Conservation (phyloP, 495 filamentous ascomycete genomes). For the Neurospora sp. region DNA sequence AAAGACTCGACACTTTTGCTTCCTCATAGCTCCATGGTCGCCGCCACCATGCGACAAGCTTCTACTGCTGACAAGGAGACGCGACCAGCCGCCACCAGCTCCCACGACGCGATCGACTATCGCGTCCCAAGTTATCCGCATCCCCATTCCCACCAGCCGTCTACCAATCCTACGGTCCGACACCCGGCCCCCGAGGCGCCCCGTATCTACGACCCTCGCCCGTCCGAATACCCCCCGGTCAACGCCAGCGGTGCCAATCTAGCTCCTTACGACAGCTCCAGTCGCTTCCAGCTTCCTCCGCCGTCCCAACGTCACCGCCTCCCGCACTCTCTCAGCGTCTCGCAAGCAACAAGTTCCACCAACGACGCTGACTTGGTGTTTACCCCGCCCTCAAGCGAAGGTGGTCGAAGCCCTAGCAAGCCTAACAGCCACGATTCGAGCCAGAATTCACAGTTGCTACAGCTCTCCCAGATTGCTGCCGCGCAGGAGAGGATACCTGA, state of each 20-base stretch:
- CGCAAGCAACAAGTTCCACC: constrained; percentile 31
- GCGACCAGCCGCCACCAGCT: background rate
- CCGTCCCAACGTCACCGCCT: constrained; percentile 12
- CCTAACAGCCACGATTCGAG: constrained; percentile 28
- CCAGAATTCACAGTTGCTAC: constrained; percentile 40
- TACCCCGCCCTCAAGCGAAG: constrained; percentile 38
- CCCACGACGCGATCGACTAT: constrained; percentile 1
- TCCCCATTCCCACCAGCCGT: constrained; percentile 10
- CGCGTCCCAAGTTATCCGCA: constrained; percentile 1
- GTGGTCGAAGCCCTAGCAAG: constrained; percentile 25
- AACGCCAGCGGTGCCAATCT: background rate
- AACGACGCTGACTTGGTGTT: constrained; percentile 34
- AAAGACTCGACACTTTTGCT: constrained; percentile 14
- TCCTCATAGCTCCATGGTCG: constrained; percentile 1
- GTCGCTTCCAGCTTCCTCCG: background rate
- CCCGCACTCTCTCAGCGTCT: constrained; percentile 29
- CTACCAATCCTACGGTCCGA: background rate
- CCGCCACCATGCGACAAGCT: background rate
- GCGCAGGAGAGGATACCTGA: constrained; percentile 36
- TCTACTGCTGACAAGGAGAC: background rate
- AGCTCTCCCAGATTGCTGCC: constrained; percentile 44
- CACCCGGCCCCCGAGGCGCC: constrained; percentile 2
- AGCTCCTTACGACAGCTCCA: background rate
- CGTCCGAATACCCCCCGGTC: background rate
- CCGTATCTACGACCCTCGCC: constrained; percentile 2